Percentiles rank a stretch among this genome's conserved stretches.
Conservation (phyloP, 768 basidiomycete species). For the Suillus weaverae region DNA sequence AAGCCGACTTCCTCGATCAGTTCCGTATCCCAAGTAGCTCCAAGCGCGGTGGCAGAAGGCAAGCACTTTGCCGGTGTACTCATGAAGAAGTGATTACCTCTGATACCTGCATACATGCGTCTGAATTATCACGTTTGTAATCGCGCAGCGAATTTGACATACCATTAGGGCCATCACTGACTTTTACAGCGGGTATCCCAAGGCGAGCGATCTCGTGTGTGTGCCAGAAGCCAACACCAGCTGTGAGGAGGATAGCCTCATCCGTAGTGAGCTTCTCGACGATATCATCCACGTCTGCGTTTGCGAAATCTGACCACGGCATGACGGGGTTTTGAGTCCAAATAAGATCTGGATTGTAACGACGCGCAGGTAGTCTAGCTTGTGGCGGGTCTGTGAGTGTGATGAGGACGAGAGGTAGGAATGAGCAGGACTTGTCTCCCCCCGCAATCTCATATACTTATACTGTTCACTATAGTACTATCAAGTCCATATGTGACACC, state of each 20-base stretch:
- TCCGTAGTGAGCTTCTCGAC: constrained; percentile 69
- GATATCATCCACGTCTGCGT: constrained; percentile 58
- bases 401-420: constrained; percentile 12
- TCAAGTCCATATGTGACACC: constrained; percentile 19
- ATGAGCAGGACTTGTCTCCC: neutral
- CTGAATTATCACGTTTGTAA: neutral
- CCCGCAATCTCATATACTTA: constrained; percentile 13
- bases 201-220: constrained; percentile 65
- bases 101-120: constrained; percentile 36
- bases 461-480: neutral
- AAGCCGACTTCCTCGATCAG: constrained; percentile 62
- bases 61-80: constrained; percentile 78
- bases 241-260: constrained; percentile 70
- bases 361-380: neutral
- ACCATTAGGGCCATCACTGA: constrained; percentile 83
- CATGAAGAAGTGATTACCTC: constrained; percentile 81
- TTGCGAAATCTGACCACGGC: constrained; percentile 70
- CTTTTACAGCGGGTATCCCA: constrained; percentile 72
- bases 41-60: constrained; percentile 72
- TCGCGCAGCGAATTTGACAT: constrained; percentile 17
- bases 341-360: neutral
- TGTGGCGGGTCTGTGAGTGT: constrained; percentile 2
- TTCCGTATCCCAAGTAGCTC: constrained; percentile 69
- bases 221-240: constrained; percentile 79
- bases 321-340: constrained; percentile 32